Conservation (phyloP, 257 asterid species). For the Primulina tabacum region DNA sequence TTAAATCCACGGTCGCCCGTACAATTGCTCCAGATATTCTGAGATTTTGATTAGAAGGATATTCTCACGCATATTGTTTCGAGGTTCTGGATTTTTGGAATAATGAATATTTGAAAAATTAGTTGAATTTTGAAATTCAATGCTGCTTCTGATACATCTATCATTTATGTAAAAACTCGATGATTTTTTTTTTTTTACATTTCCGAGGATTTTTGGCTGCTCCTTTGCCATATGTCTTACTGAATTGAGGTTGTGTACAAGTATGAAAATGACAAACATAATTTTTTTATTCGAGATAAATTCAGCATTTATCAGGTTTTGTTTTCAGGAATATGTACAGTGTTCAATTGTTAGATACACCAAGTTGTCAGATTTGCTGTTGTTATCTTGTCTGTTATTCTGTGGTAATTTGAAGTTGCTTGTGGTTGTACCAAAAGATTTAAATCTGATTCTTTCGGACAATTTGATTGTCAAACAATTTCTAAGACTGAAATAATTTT, state of each 20-base stretch:
- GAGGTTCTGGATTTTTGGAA: background rate
- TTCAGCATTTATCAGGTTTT: background rate
- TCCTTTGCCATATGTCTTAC: background rate
- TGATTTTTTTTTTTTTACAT: background rate
- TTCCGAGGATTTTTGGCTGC: background rate
- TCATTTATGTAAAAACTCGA: background rate
- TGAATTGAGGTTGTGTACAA: background rate
- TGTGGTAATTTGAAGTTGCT: conserved; percentile 4
- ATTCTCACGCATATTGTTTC: background rate
- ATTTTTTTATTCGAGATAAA: too few species aligned
- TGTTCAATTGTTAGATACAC: background rate
- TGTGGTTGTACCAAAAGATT: background rate
- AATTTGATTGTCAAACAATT: background rate
- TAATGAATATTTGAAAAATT: background rate
- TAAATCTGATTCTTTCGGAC: background rate
- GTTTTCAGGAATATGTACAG: conserved; percentile 13
- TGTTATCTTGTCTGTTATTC: background rate
- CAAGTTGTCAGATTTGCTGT: background rate
- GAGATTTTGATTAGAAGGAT: conserved; percentile 8
- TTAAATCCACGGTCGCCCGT: conserved; percentile 10
- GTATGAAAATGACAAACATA: too few species aligned
- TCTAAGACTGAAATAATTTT: background rate
- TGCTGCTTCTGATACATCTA: background rate
- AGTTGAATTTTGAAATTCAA: background rate
- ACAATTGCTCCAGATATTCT: background rate